Conservation (phyloP, 2,329 filamentous ascomycete species). For the Fusarium subtropicale region DNA sequence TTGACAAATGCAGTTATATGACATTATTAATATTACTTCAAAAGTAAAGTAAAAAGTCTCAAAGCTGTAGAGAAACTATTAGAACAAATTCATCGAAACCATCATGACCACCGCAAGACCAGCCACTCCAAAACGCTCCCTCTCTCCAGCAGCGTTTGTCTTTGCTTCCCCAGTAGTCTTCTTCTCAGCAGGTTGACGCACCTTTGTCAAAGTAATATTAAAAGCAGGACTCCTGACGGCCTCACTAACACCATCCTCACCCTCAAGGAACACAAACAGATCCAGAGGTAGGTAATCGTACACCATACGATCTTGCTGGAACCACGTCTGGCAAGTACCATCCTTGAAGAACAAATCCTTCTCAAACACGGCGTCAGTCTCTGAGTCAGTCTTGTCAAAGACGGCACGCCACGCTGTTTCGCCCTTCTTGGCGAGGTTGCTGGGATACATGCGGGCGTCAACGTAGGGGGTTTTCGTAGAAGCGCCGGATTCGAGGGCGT, state of each 20-base stretch:
- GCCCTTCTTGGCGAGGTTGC: slow-evolving; percentile 39
- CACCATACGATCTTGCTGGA: slow-evolving; percentile 48
- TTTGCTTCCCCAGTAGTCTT: background rate
- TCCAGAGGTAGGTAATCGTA: slow-evolving; percentile 51
- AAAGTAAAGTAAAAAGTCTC: background rate
- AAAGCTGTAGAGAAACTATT: slow-evolving; percentile 28
- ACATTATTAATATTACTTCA: no score
- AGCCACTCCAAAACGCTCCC: slow-evolving; percentile 4
- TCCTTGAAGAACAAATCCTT: slow-evolving; percentile 46
- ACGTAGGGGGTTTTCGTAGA: slow-evolving; percentile 25
- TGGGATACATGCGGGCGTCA: slow-evolving; percentile 49
- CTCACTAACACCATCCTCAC: slow-evolving; percentile 20
- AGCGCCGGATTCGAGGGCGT: slow-evolving; percentile 23
- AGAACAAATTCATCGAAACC: slow-evolving; percentile 36
- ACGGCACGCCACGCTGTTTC: slow-evolving; percentile 51
- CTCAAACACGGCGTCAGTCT: slow-evolving; percentile 37
- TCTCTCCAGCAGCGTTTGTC: slow-evolving; percentile 9
- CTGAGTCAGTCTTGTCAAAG: slow-evolving; percentile 41
- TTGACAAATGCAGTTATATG: no score
- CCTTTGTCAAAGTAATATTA: slow-evolving; percentile 47
- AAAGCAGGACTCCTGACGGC: slow-evolving; percentile 44
- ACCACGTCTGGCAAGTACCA: slow-evolving; percentile 50
- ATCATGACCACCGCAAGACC: slow-evolving; percentile 6
- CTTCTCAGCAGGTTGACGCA: slow-evolving; percentile 39
- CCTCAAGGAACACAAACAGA: slow-evolving; percentile 48